Evolutionary conservation across 2,329 filamentous ascomycete genomes (phyloP), one percentile per base, ranked within the genome.

Genomic region (Sporothrix luriei): DNA sequence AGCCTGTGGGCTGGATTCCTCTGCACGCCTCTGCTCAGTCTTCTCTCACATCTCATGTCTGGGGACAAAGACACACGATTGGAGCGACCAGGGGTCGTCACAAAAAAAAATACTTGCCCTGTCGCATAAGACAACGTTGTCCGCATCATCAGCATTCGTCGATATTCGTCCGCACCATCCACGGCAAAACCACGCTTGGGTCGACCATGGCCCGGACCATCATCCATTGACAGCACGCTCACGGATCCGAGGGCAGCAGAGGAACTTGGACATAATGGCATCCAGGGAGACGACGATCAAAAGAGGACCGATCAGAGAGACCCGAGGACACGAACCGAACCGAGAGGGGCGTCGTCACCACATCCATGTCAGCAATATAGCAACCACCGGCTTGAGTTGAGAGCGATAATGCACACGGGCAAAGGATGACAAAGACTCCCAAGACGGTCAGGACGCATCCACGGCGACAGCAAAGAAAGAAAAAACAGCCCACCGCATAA

Each of bases 21-120:
- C 40, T 43, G 2, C 48, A 43, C 26, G 11, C 14, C 40, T 48
- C 26, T 33, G 38, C 43, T 6, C n/a, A 33, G 38, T 62, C 13
- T 49, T 49, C 43, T 64, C 40, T 64, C 61, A 38, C 61, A 65
- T 21, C 24, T 52, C 13, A 38, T 51, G 43, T 65, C 46, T 65
- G 62, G 43, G 26, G 40, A 43, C 40, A 48, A 48, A 16, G 46
- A 40, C 46, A 46, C 7, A 7, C 33, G 33, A 6, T 40, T 26
- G 2, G 29, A 19, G 26, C 14, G n/a, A 11, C 11, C 2, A 11
- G 59, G 16, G 24, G 19, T 43, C n/a, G 62, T 21, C 57, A 19
- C 57, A 43, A 62, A 59, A 40, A 11, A 21, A n/a, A 19, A 9
- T 1, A 21, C n/a, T n/a, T n/a, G 38, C 38, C 57, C 55, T 62